Base-by-base conservation (phyloP, 495 filamentous ascomycete genomes). In the Penicillium manginii region DNA sequence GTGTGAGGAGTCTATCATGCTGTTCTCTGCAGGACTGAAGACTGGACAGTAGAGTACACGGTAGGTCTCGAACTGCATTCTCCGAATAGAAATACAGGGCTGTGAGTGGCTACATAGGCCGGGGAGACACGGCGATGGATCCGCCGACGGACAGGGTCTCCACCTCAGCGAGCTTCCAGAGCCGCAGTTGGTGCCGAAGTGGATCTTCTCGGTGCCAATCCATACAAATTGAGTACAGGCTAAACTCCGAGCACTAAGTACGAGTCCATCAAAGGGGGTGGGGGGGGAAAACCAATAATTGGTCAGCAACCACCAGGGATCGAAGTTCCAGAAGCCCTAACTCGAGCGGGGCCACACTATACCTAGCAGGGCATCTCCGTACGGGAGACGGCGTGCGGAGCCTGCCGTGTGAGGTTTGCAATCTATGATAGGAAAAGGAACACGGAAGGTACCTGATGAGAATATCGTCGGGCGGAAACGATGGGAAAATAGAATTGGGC, bases 161-260 rank as follows among this genome's bases (percentile, higher is more conserved):
- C 65, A 68, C 67, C 54, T 17, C 59, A 65, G 58, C 43, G 58
- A 70, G 65, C 65, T 70, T 46, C 67, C 57, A 68, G 67, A 70
- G 67, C 67, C 67, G 65, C 67, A 70, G 67, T 63, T 46, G 52
- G 50, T 63, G 67, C 67, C 67, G 67, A 70, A 64, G 65, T 67
- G 67, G 59, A 65, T 29, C 43, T 49, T 45, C 58, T 57, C 60
- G 51, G 56, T 54, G 57, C 52, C 39, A 47, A 18, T 47, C 32
- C 32, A 45, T 54, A 54, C 52, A 47, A 47, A 18, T 47, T 39
- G 40, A 45, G 32, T 39, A 52, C 45, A 18, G 14, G 14, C 48
- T 47, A 58, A 51, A 58, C 19, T 26, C 46, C 18, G 32, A 43
- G 21, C 37, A 50, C 26, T 29, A 29, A 29, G 6, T 29, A 29